Evolutionary conservation across 2,329 filamentous ascomycete species (phyloP), one percentile per base, ranked within the genome.

Genomic region (Sclerotiophoma versabilis): DNA sequence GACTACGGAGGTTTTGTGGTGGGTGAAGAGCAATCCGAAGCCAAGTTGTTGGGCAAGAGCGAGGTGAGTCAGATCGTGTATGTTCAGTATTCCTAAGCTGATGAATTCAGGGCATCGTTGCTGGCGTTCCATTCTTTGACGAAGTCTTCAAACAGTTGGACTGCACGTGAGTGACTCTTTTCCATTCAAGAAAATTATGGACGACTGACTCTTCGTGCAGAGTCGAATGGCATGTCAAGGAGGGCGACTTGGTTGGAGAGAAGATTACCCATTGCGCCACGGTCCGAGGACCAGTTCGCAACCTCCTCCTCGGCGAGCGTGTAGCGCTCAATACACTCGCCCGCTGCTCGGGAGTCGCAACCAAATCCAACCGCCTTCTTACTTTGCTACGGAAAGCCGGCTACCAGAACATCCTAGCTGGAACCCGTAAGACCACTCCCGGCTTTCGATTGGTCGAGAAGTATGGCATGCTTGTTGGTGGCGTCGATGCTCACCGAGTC

Each of bases 1-100:
- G 95, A 99, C 81, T 97, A 96, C 75, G 95, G 91, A 69, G 95
- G 95, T 57, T 99, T 96, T 76, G 95, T 99, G 6, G 95, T 99
- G 20, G 95, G 95, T 60, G 85, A 90, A 32, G 79, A 77, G 14
- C 70, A 77, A 9, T 77, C 77, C 1, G 79, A 80, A 62, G 80
- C 80, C 2, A 76, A 76, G 25, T 65, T 87, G 17, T 71, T 87
- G 19, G 85, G 84, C 2, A 87, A 87, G 70, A 82, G 80, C 59
- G 75, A 80, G 68, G 81, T 83, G 65, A 52, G 71, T 12, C 2
- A 36, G 4, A 19, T 32, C 14, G 11, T 7, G 0, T 7, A 0
- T 29, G 3, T 11, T 14, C 9, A 10, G 12, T 11, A 15, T 14
- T 15, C 2, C 12, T 17, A 17, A 12, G 14, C 43, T 41, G 33